phyloP scores from a whole-genome alignment of 768 basidiomycete species.

The Tulasnella calospora region DNA sequence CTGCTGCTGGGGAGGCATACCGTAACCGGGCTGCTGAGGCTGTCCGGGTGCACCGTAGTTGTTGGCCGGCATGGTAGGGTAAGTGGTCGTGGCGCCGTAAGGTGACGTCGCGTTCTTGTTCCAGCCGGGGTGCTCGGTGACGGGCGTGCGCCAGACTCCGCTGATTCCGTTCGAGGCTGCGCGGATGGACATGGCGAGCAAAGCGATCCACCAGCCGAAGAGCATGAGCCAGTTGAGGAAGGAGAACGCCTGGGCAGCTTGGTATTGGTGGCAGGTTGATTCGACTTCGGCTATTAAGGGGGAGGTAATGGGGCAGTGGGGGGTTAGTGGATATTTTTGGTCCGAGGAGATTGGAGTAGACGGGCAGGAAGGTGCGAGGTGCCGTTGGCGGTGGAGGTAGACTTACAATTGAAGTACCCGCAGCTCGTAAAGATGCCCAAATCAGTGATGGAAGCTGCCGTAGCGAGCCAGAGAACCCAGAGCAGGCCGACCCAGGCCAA shows the following conservation, averaged over 20 bases:
- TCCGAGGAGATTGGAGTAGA: background rate
- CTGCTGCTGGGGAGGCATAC: background rate
- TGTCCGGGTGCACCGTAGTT: background rate
- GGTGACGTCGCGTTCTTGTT: background rate
- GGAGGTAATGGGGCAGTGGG: too few species aligned
- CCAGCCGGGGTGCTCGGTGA: constrained; percentile 4
- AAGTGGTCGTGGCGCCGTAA: background rate
- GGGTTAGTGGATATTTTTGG: background rate
- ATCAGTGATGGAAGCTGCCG: background rate
- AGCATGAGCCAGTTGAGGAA: constrained; percentile 14
- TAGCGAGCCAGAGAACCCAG: constrained; percentile 16
- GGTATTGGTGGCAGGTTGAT: constrained; percentile 10
- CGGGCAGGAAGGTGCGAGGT: background rate
- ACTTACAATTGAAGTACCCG: constrained; percentile 13
- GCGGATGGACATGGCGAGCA: background rate
- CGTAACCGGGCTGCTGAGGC: background rate
- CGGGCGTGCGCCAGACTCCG: constrained; percentile 10
- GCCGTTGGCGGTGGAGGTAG: background rate
- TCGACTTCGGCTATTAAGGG: constrained; percentile 5
- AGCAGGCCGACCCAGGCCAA: constrained; percentile 14
- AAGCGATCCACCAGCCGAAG: background rate
- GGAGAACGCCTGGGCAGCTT: constrained; percentile 3
- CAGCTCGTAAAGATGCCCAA: constrained; percentile 14
- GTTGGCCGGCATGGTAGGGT: background rate
- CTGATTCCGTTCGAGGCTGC: background rate